Percentiles rank a stretch among this genome's conserved stretches.
These are phyloP conservation scores for Erysiphe neolycopersici DNA, from an alignment of 2,329 filamentous ascomycete genomes.

Conservation along the genomic window DNA sequence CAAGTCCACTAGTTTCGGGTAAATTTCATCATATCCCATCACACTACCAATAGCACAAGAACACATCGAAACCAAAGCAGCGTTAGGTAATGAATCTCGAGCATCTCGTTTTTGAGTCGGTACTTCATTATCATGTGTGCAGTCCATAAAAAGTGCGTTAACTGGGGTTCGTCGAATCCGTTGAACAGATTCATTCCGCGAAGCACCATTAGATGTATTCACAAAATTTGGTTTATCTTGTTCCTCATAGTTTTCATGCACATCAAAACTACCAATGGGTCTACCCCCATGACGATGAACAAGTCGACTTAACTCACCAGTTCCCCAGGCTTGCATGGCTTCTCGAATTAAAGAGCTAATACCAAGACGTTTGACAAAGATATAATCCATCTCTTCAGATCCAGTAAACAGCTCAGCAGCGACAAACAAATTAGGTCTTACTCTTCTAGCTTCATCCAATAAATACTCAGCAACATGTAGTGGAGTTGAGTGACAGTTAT, in stretches of 20 bases:
- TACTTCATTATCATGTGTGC: slow-evolving; percentile 93
- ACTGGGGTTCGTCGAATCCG: slow-evolving; percentile 70
- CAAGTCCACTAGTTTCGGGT: slow-evolving; percentile 75
- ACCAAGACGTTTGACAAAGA: slow-evolving; percentile 81
- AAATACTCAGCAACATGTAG: slow-evolving; percentile 86
- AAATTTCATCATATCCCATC: slow-evolving; percentile 94
- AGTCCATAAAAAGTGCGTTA: slow-evolving; percentile 95
- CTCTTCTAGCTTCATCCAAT: slow-evolving; percentile 69
- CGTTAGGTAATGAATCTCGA: slow-evolving; percentile 78
- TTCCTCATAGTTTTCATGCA: slow-evolving; percentile 54
- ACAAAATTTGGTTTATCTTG: slow-evolving; percentile 17
- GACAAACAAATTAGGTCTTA: slow-evolving; percentile 70
- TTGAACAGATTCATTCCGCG: slow-evolving; percentile 29
- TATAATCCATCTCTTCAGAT: slow-evolving; percentile 83
- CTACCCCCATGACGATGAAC: slow-evolving; percentile 84
- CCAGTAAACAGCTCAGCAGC: slow-evolving; percentile 91
- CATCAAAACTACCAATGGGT: slow-evolving; percentile 88
- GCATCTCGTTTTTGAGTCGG: slow-evolving; percentile 89
- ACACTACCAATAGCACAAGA: slow-evolving; percentile 83
- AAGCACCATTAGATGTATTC: slow-evolving; percentile 10
- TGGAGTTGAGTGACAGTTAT: slow-evolving; percentile 94
- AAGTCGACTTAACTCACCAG: slow-evolving; percentile 68
- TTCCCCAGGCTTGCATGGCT: slow-evolving; percentile 96
- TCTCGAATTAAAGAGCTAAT: slow-evolving; percentile 82
- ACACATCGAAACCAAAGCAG: slow-evolving; percentile 88